Evolutionary conservation across 2,329 filamentous ascomycete species (phyloP), one percentile per base, ranked within the genome.

Genomic region (Pezicula radicicola): DNA sequence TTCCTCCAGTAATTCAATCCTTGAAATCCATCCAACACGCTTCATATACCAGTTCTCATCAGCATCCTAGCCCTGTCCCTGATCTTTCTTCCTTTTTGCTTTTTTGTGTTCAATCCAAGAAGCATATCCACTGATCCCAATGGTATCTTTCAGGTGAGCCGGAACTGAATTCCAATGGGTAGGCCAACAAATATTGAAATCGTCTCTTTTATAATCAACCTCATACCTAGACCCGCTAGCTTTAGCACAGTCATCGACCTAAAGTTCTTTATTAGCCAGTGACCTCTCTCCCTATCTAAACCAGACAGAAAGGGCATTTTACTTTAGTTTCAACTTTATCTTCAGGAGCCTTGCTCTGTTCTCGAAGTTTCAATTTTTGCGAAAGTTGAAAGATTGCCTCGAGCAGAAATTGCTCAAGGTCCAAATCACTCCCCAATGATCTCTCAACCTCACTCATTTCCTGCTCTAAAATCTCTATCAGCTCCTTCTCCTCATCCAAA

Each of bases 21-120:
- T 21, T 21, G 21, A 21, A 21, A 21, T 21, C 21, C 21, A 21
- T 21, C 21, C 21, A 21, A 21, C 21, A 21, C 21, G 21, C 5
- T 21, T 21, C 21, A 5, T 21, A 21, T 21, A 21, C 21, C 21
- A 21, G 3, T 21, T 21, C 21, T 21, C 21, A 21, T 21, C 21
- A 21, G 21, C 21, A 21, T 21, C 21, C 3, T 3, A 21, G 21
- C 5, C 3, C 21, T 5, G 21, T 21, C 21, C 21, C 21, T 5
- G 21, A 21, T 21, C 21, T 5, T 21, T 21, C 5, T 21, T 21
- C 21, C 3, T 21, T 21, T 45, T 43, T 9, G 6, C 4, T 5
- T 50, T 30, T n/a, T 44, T 16, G 25, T 45, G 18, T 28, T 50
- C 48, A 10, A 50, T 40, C 48, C 48, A 50, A 15, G 28, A 6